A percentile compares a stretch with the other conserved stretches of the same genome.
phyloP scores from a whole-genome alignment of 768 basidiomycete genomes.

The Boletus reticuloceps region DNA sequence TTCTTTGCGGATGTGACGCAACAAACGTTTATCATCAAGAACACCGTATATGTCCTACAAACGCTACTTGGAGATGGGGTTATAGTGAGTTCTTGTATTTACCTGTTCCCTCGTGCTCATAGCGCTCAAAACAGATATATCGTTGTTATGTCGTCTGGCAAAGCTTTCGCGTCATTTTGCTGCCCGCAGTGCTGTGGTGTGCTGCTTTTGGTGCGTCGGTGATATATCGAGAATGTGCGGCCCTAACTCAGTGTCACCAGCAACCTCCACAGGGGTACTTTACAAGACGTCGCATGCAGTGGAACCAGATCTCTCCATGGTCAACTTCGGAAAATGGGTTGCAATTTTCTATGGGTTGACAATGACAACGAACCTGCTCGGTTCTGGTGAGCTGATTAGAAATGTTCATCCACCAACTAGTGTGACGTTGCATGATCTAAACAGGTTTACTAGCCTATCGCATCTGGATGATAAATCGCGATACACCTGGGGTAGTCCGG shows the following conservation, averaged over 20 bases:
- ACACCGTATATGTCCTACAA: conserved; percentile 23
- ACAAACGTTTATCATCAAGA: conserved; percentile 31
- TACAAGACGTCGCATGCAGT: background rate
- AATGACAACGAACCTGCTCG: conserved; percentile 19
- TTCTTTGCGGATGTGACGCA: conserved; percentile 31
- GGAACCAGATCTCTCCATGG: background rate
- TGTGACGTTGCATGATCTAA: background rate
- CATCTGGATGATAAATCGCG: conserved; percentile 11
- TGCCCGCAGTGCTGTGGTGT: conserved; percentile 20
- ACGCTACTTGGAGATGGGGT: conserved; percentile 22
- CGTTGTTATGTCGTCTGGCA: conserved; percentile 25
- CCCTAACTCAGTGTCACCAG: conserved; percentile 1
- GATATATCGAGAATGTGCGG: background rate
- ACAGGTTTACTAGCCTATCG: conserved; percentile 17
- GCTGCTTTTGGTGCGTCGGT: conserved; percentile 10
- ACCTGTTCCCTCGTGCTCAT: background rate
- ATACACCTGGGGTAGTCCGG: conserved; percentile 7
- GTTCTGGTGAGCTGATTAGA: conserved; percentile 12
- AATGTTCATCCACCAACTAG: background rate
- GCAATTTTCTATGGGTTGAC: conserved; percentile 18
- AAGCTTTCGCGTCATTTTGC: conserved; percentile 3
- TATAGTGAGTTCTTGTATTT: conserved; percentile 1
- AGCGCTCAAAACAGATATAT: conserved; percentile 13
- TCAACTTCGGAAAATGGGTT: conserved; percentile 6
- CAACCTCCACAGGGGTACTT: conserved; percentile 9